Base-by-base conservation (phyloP, 2,329 filamentous ascomycete genomes). In the Tothia fuscella region DNA sequence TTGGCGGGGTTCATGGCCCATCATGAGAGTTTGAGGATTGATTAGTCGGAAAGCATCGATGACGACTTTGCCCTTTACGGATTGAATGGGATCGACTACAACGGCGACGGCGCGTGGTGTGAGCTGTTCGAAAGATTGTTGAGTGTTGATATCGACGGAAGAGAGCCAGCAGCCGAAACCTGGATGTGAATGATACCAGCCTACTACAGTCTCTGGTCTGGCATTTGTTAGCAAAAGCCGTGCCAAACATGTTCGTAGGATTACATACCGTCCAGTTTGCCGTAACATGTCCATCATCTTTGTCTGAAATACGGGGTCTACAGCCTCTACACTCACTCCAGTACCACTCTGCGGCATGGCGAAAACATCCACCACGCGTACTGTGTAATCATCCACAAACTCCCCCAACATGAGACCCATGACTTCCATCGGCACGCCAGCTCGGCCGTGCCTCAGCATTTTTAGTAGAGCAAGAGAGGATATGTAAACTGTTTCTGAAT, bases 271-370 rank as follows among this genome's bases (percentile, higher is more conserved):
- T 66, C 91, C 91, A 45, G 91, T 98, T 71, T 98, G 91, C 57
- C 84, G 76, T 60, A 98, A 71, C 91, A 98, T 96, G 61, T 98
- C 91, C 91, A 98, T 98, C 91, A 98, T 98, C 74, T 95, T 98
- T 56, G 87, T 95, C 69, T 98, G 91, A 64, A 98, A 98, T 25
- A 98, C 91, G 7, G 88, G 87, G 60, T 98, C 91, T 49, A 98
- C 91, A 39, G 91, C 93, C 66, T 98, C 91, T 55, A 98, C 91
- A 64, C 86, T 94, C 53, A 98, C 91, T 52, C 91, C 91, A 2
- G 91, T 98, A 66, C 91, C 91, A 53, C 88, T 95, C 62, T 98
- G 91, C 16, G 91, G 91, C 91, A 98, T 98, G 46, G 91, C 91
- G 64, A 98, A 98, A 21, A 98, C 91, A 64, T 98, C 91, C 51